Evolutionary conservation across 176 grass and related monocot species (phyloP).

Genomic region (Tillandsia leiboldiana): DNA sequence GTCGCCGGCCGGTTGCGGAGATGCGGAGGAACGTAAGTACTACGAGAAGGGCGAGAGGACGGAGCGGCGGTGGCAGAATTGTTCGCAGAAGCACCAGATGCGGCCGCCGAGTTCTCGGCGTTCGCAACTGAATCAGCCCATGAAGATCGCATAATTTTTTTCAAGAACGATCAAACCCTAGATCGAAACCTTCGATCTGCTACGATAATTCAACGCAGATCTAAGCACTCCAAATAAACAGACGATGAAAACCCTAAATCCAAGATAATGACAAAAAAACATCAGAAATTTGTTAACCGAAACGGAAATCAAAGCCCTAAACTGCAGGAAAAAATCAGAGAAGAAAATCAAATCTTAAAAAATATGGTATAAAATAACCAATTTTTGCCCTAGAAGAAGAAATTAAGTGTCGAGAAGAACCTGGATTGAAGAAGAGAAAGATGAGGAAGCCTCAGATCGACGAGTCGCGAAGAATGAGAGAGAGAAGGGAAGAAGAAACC

Average conservation of each 20-base stretch:
- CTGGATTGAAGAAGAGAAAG: not conserved
- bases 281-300: not conserved
- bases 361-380: not conserved
- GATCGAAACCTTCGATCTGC: not conserved
- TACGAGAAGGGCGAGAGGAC: conserved; percentile 36
- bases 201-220: conserved; percentile 4
- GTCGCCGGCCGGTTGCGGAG: conserved; percentile 40
- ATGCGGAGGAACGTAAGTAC: conserved; percentile 78
- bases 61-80: conserved; percentile 13
- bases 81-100: conserved; percentile 20
- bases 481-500: not conserved
- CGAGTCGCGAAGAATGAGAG: not conserved
- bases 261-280: not conserved
- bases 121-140: conserved; percentile 99
- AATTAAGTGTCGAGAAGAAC: not conserved
- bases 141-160: conserved; percentile 98
- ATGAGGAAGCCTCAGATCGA: not conserved
- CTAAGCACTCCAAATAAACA: not conserved
- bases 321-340: not conserved
- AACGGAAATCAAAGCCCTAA: not conserved
- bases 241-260: conserved; percentile 1
- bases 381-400: not conserved
- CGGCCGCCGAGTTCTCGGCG: conserved; percentile 89
- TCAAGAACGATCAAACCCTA: conserved; percentile 10
- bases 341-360: not conserved